Evolutionary conservation across 2,329 filamentous ascomycete species (phyloP), one percentile per base, ranked within the genome.

Genomic region (Hymenoscyphus fraxineus): DNA sequence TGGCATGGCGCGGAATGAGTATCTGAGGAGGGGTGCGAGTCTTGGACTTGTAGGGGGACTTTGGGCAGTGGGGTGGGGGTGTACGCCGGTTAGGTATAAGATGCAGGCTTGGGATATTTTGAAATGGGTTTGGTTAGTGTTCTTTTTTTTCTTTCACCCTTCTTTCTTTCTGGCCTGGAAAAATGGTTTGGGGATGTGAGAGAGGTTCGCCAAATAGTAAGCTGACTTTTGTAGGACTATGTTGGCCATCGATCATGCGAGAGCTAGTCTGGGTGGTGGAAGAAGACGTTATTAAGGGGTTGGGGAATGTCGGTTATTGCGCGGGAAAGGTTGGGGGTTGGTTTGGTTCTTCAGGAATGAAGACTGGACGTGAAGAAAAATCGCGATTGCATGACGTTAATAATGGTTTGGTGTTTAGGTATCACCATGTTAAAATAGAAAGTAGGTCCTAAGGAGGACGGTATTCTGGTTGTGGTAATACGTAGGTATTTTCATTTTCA

Each of bases 211-310:
- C 65, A 67, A 51, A 62, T 67, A 27, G 39, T 67, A 57, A 68
- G 68, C 61, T 70, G 58, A 64, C 56, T 69, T 58, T 70, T 68
- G 2, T 51, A 51, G 44, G 70, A 66, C 65, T 59, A 65, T 65
- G 62, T 67, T 71, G 65, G 69, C 67, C 40, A 63, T 71, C 41
- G 60, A 68, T 56, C 65, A 69, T 62, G 62, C 65, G 6, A 66
- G 61, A 39, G 59, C 47, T 51, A 47, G 67, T n/a, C 57, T 40
- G 38, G 57, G 61, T 60, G 63, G 63, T 22, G 63, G 61, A 27
- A 47, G 67, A 19, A 63, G 65, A 44, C 59, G 47, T 38, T 40
- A 54, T 61, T 61, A 15, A 57, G n/a, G 19, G 58, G 15, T 16
- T 60, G 41, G 16, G 35, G 35, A 32, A 31, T 54, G 27, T 16